Conservation (phyloP, 768 basidiomycete genomes). For the Tulasnella sp. region DNA sequence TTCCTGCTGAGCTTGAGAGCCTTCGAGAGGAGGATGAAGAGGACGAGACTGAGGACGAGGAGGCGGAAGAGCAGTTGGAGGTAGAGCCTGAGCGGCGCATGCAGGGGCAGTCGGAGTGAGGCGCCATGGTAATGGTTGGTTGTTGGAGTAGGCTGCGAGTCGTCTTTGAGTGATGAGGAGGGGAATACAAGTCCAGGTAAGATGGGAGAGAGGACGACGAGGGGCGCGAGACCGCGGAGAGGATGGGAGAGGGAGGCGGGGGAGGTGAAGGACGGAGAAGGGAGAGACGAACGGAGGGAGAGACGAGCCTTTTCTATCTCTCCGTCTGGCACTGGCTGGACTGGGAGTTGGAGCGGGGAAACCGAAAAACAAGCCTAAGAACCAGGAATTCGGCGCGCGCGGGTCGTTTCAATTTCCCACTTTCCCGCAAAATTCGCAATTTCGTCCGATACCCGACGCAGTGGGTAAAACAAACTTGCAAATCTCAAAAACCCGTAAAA, state of each 20-base stretch:
- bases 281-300: conserved; percentile 30
- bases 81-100: conserved; percentile 7
- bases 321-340: conserved; percentile 11
- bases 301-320: conserved; percentile 16
- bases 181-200: conserved; percentile 39
- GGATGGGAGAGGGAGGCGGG: conserved; percentile 38
- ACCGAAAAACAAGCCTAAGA: neutral
- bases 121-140: conserved; percentile 10
- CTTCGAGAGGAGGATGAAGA: conserved; percentile 14
- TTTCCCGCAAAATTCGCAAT: neutral
- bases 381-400: neutral
- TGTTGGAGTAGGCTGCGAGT: conserved; percentile 34
- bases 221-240: conserved; percentile 40
- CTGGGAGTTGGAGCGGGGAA: neutral
- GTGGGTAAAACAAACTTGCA: neutral
- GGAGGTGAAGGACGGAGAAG: conserved; percentile 32
- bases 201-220: conserved; percentile 39
- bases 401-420: neutral
- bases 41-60: conserved; percentile 30
- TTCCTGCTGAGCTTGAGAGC: neutral
- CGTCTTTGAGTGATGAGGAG: conserved; percentile 24
- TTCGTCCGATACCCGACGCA: neutral
- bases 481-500: neutral
- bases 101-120: conserved; percentile 19
- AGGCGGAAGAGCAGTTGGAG: conserved; percentile 21